These are phyloP conservation scores for Oemleria cerasiformis DNA, from an alignment of 306 rosid species.

Conservation along the genomic window DNA sequence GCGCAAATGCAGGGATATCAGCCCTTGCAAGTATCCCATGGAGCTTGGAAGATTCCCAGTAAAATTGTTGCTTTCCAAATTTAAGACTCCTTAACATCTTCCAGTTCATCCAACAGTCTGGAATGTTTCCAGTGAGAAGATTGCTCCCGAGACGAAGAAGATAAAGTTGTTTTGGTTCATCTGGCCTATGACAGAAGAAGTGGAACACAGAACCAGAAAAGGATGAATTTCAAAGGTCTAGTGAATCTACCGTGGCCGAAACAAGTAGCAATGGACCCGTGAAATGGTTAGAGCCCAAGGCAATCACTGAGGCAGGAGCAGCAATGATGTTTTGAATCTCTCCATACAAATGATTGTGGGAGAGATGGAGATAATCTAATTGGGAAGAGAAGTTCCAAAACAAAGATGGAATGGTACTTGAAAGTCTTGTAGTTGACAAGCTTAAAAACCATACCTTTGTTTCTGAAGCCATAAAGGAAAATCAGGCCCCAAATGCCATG, in stretches of 20 bases:
- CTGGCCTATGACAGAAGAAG: too few species aligned
- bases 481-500: constrained; percentile 25
- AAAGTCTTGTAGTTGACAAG: constrained; percentile 29
- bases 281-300: too few species aligned
- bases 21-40: constrained; percentile 13
- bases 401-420: constrained; percentile 33
- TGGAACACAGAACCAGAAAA: too few species aligned
- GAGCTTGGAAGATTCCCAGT: constrained; percentile 30
- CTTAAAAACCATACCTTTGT: background rate
- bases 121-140: constrained; percentile 9
- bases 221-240: background rate
- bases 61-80: constrained; percentile 22
- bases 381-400: constrained; percentile 24
- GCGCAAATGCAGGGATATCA: constrained; percentile 15
- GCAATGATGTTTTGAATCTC: background rate
- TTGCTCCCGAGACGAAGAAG: background rate
- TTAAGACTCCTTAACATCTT: background rate
- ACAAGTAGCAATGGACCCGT: too few species aligned
- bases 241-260: background rate
- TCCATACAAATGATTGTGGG: constrained; percentile 31
- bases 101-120: background rate
- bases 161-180: background rate
- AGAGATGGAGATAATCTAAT: background rate
- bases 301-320: too few species aligned
- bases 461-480: constrained; percentile 40